Evolutionary conservation across 176 grass and related monocot genomes (phyloP).

Genomic region (sorghum (Sorghum bicolor)): Sorghum_bicolor_NCBIv3 NC_012877.2:44848501-44849000

Average conservation of each 20-base stretch:
- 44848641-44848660: slow-evolving; percentile 25
- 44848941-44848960: background rate
- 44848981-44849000: background rate
- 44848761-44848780: background rate
- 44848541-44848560: no score
- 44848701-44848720: background rate
- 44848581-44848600: slow-evolving; percentile 1
- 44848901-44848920: slow-evolving; percentile 32
- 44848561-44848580: background rate
- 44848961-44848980: background rate
- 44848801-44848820: no score
- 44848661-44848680: background rate
- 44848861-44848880: background rate
- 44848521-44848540: background rate
- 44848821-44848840: background rate
- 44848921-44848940: background rate
- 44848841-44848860: background rate
- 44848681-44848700: background rate
- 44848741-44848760: background rate
- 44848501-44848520: background rate
- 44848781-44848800: no score
- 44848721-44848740: slow-evolving; percentile 14
- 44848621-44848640: slow-evolving; percentile 22
- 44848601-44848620: slow-evolving; percentile 38
- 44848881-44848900: background rate